Conservation (phyloP, 768 basidiomycete genomes). For the Tephrocybe sp. region DNA sequence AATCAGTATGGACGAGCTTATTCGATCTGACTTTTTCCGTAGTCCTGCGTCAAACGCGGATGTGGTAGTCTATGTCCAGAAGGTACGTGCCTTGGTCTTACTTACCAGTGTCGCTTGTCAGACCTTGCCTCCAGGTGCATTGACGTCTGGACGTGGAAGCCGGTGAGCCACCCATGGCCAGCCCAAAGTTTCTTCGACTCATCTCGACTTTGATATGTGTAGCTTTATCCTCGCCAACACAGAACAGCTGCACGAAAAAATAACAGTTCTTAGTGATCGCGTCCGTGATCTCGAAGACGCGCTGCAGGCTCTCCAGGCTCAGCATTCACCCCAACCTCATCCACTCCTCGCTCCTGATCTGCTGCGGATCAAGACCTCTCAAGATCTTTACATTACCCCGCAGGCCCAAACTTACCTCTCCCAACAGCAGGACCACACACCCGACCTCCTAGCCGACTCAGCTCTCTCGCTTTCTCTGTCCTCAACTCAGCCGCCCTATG, state of each 20-base stretch:
- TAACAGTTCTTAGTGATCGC: conserved; percentile 58
- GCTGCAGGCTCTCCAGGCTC: conserved; percentile 43
- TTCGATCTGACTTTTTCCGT: conserved; percentile 17
- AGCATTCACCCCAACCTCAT: conserved; percentile 41
- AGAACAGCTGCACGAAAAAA: conserved; percentile 65
- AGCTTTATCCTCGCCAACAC: conserved; percentile 72
- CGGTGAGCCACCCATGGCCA: conserved; percentile 43
- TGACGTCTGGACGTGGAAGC: conserved; percentile 64
- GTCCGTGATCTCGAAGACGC: conserved; percentile 67
- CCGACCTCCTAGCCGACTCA: conserved; percentile 13
- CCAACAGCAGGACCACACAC: conserved; percentile 7
- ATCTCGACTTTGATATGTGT: conserved; percentile 8
- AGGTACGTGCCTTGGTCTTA: conserved; percentile 32
- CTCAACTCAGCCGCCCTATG: conserved; percentile 15
- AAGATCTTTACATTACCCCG: conserved; percentile 55
- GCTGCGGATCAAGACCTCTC: conserved; percentile 62
- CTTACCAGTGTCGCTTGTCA: conserved; percentile 4
- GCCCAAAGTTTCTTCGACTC: conserved; percentile 10
- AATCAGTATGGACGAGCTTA: conserved; percentile 7
- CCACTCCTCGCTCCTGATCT: conserved; percentile 61
- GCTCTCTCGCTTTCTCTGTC: conserved; percentile 8
- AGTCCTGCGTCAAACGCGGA: conserved; percentile 67
- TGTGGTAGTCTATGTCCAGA: conserved; percentile 65
- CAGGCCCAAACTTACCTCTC: conserved; percentile 12
- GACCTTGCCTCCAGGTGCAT: conserved; percentile 38